Percentiles rank a stretch among this genome's conserved stretches.
Conservation (phyloP, 1,284 basidiomycete genomes). For the Lentinula novae-zelandiae region DNA sequence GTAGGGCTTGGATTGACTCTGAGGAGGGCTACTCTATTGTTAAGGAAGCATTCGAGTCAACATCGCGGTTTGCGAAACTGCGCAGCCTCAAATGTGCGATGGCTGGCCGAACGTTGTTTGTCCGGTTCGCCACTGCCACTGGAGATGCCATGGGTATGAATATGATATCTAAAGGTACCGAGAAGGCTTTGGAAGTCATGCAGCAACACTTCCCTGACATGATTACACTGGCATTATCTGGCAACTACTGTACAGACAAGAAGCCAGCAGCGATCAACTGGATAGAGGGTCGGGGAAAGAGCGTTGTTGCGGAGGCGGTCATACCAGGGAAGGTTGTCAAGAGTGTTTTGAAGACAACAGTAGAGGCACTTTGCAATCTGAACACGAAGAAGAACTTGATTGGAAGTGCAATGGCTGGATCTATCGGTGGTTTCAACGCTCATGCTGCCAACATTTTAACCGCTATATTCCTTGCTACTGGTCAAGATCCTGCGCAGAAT, state of each 20-base stretch:
- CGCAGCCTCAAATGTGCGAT: constrained; percentile 81
- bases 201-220: constrained; percentile 86
- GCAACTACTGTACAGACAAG: constrained; percentile 99
- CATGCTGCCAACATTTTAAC: constrained; percentile 98
- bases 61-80: constrained; percentile 86
- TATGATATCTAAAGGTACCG: constrained; percentile 97
- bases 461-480: constrained; percentile 93
- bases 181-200: constrained; percentile 88
- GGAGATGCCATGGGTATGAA: constrained; percentile 99
- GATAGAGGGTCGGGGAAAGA: constrained; percentile 99
- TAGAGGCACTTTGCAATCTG: constrained; percentile 86
- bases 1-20: constrained; percentile 88
- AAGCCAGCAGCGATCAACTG: constrained; percentile 99
- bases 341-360: constrained; percentile 93
- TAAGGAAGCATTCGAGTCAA: constrained; percentile 90
- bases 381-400: constrained; percentile 98
- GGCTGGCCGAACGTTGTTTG: constrained; percentile 89
- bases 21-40: constrained; percentile 77
- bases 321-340: constrained; percentile 88
- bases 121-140: constrained; percentile 94
- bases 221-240: constrained; percentile 90
- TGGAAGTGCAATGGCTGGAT: constrained; percentile 97
- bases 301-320: constrained; percentile 93
- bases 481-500: constrained; percentile 99
- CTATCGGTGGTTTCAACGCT: constrained; percentile 97